A percentile compares a stretch with the other conserved stretches of the same genome.
Evolutionary conservation across 2,329 filamentous ascomycete species (phyloP).

Genomic region (Macrophomina tecta): DNA sequence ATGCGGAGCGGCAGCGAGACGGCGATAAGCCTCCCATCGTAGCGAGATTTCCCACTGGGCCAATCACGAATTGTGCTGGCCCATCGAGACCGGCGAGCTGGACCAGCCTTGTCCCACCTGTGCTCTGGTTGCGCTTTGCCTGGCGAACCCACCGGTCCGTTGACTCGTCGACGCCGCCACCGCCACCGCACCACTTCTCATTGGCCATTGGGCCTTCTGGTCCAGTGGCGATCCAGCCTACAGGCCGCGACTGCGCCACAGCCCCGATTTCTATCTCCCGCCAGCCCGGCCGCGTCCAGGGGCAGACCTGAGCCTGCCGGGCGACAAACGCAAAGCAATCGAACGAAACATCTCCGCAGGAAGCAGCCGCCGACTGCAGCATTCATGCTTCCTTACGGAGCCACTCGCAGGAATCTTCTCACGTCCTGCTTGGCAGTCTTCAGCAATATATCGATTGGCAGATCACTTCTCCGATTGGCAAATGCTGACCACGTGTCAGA

Average conservation of each 20-base stretch:
- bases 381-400: neutral
- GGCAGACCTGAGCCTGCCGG: neutral
- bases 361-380: neutral
- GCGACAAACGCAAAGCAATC: neutral
- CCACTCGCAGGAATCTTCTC: neutral
- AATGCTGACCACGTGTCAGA: conserved; percentile 7
- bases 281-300: neutral
- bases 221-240: neutral
- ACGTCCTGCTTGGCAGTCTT: neutral
- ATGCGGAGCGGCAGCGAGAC: conserved; percentile 10
- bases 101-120: neutral
- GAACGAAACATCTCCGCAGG: neutral
- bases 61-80: neutral
- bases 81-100: neutral
- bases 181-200: neutral
- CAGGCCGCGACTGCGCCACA: neutral
- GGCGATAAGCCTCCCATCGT: conserved; percentile 3
- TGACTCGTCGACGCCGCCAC: neutral
- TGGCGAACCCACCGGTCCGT: neutral
- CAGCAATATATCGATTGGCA: conserved; percentile 13
- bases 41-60: neutral
- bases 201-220: neutral
- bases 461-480: conserved; percentile 12
- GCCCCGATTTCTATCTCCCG: neutral
- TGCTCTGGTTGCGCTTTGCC: neutral